These are phyloP conservation scores for Solanum hybrid DNA, from an alignment of 305 asterid genomes.

Conservation along the genomic window DNA sequence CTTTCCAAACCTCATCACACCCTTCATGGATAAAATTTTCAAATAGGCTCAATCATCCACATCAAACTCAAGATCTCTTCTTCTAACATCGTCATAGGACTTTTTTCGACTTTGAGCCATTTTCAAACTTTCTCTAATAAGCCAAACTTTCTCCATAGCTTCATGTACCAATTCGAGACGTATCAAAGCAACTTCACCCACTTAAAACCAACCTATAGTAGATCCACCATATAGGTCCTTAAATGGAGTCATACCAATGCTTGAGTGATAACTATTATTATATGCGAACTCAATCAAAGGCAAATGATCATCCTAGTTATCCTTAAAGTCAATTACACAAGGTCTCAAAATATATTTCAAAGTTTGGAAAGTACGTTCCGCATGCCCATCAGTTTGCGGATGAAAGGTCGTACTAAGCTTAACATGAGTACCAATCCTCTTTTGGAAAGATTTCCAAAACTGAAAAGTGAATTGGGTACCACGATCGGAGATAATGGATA, in stretches of 20 bases:
- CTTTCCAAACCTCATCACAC: background rate
- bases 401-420: background rate
- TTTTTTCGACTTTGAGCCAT: background rate
- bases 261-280: background rate
- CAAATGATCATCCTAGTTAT: background rate
- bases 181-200: background rate
- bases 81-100: background rate
- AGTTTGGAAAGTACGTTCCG: background rate
- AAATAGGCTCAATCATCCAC: background rate
- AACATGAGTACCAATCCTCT: too few relatives aligned
- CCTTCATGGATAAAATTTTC: background rate
- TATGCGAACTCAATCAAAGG: background rate
- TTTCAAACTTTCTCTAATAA: background rate
- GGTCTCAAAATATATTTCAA: background rate
- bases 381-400: background rate
- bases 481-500: background rate
- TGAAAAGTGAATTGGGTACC: too few relatives aligned
- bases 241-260: too few relatives aligned
- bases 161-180: background rate
- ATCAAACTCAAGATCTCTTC: background rate
- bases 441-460: too few relatives aligned
- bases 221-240: background rate
- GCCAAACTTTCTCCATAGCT: background rate
- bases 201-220: background rate
- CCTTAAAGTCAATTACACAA: background rate